Percentiles rank a stretch among this genome's conserved stretches.
These are phyloP conservation scores for Gossypium davidsonii DNA, from an alignment of 441 rosid genomes.

Conservation along the genomic window DNA sequence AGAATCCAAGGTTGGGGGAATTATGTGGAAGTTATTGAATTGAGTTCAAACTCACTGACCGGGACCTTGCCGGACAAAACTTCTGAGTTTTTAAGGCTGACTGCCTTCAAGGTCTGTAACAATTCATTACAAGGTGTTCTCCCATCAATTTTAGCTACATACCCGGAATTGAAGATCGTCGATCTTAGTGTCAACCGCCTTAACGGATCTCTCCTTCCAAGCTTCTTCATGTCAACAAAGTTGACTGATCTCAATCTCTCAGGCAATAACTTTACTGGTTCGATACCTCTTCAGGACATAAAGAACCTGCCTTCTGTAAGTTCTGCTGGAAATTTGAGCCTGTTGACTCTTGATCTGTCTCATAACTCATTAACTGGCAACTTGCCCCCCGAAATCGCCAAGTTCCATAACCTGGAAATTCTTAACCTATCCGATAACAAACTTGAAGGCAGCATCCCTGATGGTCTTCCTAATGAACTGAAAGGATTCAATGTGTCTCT, in stretches of 20 bases:
- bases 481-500: slow-evolving; percentile 42
- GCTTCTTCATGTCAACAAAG: slow-evolving; percentile 41
- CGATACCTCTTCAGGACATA: slow-evolving; percentile 43
- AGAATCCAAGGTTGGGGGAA: slow-evolving; percentile 61
- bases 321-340: slow-evolving; percentile 34
- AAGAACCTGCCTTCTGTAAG: slow-evolving; percentile 18
- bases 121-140: slow-evolving; percentile 50
- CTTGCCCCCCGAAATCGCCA: slow-evolving; percentile 32
- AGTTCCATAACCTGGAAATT: slow-evolving; percentile 33
- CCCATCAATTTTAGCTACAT: slow-evolving; percentile 43
- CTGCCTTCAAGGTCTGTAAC: slow-evolving; percentile 40
- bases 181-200: slow-evolving; percentile 57
- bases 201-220: slow-evolving; percentile 35
- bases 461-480: slow-evolving; percentile 40
- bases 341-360: slow-evolving; percentile 45
- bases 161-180: slow-evolving; percentile 45
- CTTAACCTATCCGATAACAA: slow-evolving; percentile 49
- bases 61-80: slow-evolving; percentile 50
- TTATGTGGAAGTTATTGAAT: slow-evolving; percentile 46
- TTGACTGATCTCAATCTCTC: slow-evolving; percentile 49
- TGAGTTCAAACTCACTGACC: slow-evolving; percentile 51
- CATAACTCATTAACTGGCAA: slow-evolving; percentile 46
- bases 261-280: slow-evolving; percentile 49
- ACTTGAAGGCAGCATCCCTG: slow-evolving; percentile 54
- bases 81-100: slow-evolving; percentile 53